Evolutionary conservation across 306 rosid species (phyloP), one percentile per base, ranked within the genome.

Genomic region (Prunus armeniaca): DNA sequence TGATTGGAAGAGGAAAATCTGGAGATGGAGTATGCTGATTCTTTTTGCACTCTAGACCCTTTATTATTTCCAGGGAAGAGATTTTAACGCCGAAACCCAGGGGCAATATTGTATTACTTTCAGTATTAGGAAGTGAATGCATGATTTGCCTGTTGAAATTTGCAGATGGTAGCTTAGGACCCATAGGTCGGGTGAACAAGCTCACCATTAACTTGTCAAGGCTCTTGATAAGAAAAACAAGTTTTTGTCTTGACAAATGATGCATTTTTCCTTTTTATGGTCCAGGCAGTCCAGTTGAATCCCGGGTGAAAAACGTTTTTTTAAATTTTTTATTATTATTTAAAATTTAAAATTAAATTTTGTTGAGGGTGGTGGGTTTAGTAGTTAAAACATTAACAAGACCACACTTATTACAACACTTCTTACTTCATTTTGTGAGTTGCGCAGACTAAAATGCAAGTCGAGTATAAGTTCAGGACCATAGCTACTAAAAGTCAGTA

Each of bases 11-110:
- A 66, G 55, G 45, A 71, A 66, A 56, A 30, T 73, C 25, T 34
- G 70, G 72, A 77, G 80, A 67, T 56, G 65, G 70, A 83, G 75
- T 67, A 78, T 80, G 72, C 17, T 15, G 71, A 17, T 15, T 61
- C 70, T 58, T 54, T 72, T 70, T 72, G 83, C 80, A 80, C 73
- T 69, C 50, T 45, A 78, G 69, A 60, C 72, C 77, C 78, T 74
- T 27, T 41, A 86, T 90, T 88, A 86, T 79, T 90, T 83, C 52
- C 22, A 66, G 57, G 50, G 30, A 58, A 72, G 69, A 60, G 65
- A 65, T 60, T 85, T 78, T 45, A 64, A 78, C 63, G 51, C 55
- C 20, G 80, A 64, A 34, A 57, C 62, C 57, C 75, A 12, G 27
- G 73, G 76, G 81, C 76, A 50, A 80, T 80, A 19, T 81, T 79